Base-by-base conservation (phyloP, 805 yeast genomes). In the Hanseniaspora lindneri region DNA sequence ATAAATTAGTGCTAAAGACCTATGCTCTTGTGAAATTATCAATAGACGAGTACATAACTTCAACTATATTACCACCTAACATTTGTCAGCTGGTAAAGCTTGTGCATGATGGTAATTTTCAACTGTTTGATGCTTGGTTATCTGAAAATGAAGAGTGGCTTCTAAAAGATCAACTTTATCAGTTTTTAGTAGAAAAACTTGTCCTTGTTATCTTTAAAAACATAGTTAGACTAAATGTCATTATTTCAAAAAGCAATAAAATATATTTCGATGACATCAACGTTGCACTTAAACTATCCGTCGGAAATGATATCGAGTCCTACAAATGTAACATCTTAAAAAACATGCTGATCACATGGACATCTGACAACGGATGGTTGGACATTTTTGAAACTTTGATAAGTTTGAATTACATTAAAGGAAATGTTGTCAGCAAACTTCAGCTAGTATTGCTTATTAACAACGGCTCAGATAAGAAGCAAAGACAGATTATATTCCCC, bases 31-130 rank as follows among this genome's bases (percentile, higher is more conserved):
- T 39, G 10, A 44, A 44, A 24, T 23, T 44, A 17, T n/a, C 34
- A 7, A 17, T 44, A 32, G 48, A 44, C 16, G 41, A 36, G 13
- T 44, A 44, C 16, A 29, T 44, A 14, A 29, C n/a, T 3, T 35
- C 41, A 17, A 27, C 17, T 7, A 11, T 11, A 13, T 24, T 35
- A 28, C 40, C 48, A 1, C 11, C 5, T 10, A 36, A 44, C 16
- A 36, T 75, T 54, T 54, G 57, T 3, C 61, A 64, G 11, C 54
- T 81, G 19, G 55, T 59, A n/a, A 50, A 51, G 1, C 58, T 66
- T 7, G 56, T 79, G 6, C 59, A 61, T 41, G 30, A 58, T 2
- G 85, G 83, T 1, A 67, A 71, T 52, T 62, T 72, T 29, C 50
- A 52, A 4, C 58, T 54, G 4, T 68, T 71, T 16, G 59, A 60